Evolutionary conservation across 352 stramenopile species (phyloP).

Genomic region (Phytophthora europaea): DNA sequence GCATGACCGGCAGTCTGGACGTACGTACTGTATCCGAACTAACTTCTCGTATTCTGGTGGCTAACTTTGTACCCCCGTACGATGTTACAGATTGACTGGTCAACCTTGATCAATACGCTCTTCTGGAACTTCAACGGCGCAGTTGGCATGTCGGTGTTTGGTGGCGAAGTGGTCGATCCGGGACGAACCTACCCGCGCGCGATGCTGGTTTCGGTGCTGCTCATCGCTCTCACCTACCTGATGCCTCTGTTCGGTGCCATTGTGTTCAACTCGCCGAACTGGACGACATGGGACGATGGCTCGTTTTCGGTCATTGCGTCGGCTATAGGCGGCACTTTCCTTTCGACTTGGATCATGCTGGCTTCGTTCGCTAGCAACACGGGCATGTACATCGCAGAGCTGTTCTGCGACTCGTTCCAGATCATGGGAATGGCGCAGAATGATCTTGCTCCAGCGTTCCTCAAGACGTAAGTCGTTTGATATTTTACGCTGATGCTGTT

Average conservation of each 20-base stretch:
- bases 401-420: slow-evolving; percentile 94
- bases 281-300: slow-evolving; percentile 92
- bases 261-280: slow-evolving; percentile 70
- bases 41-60: background rate
- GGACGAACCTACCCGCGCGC: slow-evolving; percentile 83
- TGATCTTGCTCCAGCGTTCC: slow-evolving; percentile 84
- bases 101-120: slow-evolving; percentile 94
- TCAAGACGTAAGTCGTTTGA: slow-evolving; percentile 71
- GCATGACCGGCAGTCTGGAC: slow-evolving; percentile 43
- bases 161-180: slow-evolving; percentile 89
- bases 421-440: slow-evolving; percentile 86
- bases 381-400: slow-evolving; percentile 94
- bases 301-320: slow-evolving; percentile 91
- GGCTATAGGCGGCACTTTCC: slow-evolving; percentile 86
- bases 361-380: slow-evolving; percentile 91
- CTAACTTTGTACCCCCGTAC: slow-evolving; percentile 10
- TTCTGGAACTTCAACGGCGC: slow-evolving; percentile 98
- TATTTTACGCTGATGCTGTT: slow-evolving; percentile 1
- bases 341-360: slow-evolving; percentile 93
- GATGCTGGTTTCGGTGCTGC: slow-evolving; percentile 82
- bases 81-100: slow-evolving; percentile 39
- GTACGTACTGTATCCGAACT: slow-evolving; percentile 10
- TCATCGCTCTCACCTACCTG: slow-evolving; percentile 89
- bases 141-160: slow-evolving; percentile 89
- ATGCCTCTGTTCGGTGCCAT: slow-evolving; percentile 90